Percentiles rank a stretch among this genome's conserved stretches.
Conservation (phyloP, 352 stramenopile species). For the Pythium sp. region DNA sequence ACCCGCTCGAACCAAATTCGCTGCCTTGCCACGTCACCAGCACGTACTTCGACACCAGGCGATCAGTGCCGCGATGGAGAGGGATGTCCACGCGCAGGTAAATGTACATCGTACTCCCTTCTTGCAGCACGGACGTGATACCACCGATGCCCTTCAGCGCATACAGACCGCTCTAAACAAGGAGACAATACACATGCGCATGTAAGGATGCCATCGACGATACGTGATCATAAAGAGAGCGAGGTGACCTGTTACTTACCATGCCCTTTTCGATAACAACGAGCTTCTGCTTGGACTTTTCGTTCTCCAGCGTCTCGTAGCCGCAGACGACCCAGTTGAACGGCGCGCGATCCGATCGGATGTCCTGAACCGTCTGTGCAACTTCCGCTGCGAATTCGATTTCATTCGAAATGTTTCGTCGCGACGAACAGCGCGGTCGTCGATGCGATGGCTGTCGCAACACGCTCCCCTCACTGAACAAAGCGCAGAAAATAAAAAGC, state of each 20-base stretch:
- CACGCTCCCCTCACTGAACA: slow-evolving; percentile 52
- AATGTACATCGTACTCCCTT: slow-evolving; percentile 87
- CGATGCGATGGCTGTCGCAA: slow-evolving; percentile 61
- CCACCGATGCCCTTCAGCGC: slow-evolving; percentile 81
- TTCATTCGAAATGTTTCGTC: slow-evolving; percentile 74
- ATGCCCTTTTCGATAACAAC: slow-evolving; percentile 85
- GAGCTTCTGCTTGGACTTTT: slow-evolving; percentile 59
- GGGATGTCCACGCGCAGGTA: slow-evolving; percentile 87
- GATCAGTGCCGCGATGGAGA: slow-evolving; percentile 73
- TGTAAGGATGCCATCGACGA: not conserved
- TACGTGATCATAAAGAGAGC: not conserved
- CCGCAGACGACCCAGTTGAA: slow-evolving; percentile 87
- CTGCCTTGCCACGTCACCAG: slow-evolving; percentile 82
- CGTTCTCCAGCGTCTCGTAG: slow-evolving; percentile 65
- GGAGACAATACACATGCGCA: not conserved
- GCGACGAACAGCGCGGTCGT: slow-evolving; percentile 62
- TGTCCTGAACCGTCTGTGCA: slow-evolving; percentile 65
- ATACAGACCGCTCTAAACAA: slow-evolving; percentile 66
- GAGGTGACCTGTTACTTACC: slow-evolving; percentile 29
- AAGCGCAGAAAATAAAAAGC: not conserved
- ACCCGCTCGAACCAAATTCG: slow-evolving; percentile 40
- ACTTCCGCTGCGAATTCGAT: slow-evolving; percentile 82
- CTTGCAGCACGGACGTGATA: slow-evolving; percentile 68
- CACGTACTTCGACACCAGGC: slow-evolving; percentile 87
- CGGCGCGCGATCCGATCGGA: slow-evolving; percentile 72